Conservation (phyloP, 805 yeast species). For the Schwanniomyces polymorphus region DNA sequence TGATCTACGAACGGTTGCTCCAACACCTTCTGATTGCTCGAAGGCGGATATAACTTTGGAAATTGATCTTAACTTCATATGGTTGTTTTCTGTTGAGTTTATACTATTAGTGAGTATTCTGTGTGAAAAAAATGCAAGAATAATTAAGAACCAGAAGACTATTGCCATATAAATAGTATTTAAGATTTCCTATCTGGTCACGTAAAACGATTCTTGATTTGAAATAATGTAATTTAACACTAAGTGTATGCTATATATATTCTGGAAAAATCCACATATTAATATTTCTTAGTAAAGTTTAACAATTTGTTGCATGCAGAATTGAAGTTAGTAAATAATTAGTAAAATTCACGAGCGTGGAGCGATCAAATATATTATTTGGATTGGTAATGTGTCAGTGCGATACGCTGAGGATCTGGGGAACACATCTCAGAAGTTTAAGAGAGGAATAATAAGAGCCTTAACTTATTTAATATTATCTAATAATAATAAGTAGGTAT, state of each 20-base stretch:
- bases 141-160: not conserved
- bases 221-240: not conserved
- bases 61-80: conserved; percentile 28
- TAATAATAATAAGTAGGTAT: too few relatives aligned
- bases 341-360: not conserved
- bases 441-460: too few relatives aligned
- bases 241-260: not conserved
- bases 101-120: not conserved
- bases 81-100: not conserved
- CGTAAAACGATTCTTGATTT: not conserved
- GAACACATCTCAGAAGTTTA: not conserved
- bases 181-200: not conserved
- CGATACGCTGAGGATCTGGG: not conserved
- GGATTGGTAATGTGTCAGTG: not conserved
- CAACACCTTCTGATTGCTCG: conserved; percentile 83
- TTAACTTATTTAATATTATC: too few relatives aligned
- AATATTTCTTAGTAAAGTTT: not conserved
- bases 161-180: conserved; percentile 5
- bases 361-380: not conserved
- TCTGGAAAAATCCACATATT: not conserved
- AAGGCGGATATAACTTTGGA: conserved; percentile 44
- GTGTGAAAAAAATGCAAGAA: conserved; percentile 5
- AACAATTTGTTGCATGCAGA: not conserved
- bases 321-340: not conserved
- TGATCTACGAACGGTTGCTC: conserved; percentile 82